Evolutionary conservation across 2,329 filamentous ascomycete genomes (phyloP), one percentile per base, ranked within the genome.

Genomic region (Alternaria gaisen): DNA sequence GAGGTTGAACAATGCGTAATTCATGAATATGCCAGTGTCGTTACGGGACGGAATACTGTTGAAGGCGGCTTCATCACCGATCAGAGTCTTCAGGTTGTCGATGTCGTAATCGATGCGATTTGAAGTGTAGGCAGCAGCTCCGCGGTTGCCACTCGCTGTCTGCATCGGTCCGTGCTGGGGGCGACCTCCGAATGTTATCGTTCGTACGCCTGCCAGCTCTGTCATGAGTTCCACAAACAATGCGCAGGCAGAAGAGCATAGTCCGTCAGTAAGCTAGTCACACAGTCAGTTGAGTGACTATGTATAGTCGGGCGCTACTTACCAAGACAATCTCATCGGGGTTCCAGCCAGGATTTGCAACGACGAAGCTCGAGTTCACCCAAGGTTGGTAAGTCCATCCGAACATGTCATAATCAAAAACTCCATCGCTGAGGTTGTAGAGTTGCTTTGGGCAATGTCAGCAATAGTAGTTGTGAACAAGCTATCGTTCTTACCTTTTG

Each of bases 181-280:
- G 0, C 84, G 82, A 3, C 88, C 88, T 5, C 88, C 88, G 38
- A 86, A 78, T 4, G 80, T 79, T 40, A 89, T 79, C 10, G 83
- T 84, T 59, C 82, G 83, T 2, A 88, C 83, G 12, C 83, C 82
- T 44, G 78, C 80, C 56, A 80, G 76, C 5, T 42, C 34, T 6
- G 80, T 79, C 77, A 88, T 80, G 9, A 30, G 28, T 42, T 86
- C 81, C 18, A 79, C 75, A 65, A 88, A 85, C 22, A 86, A 69
- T 18, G 84, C 80, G 69, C 87, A 89, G 3, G 86, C 84, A 1
- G 85, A 87, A 24, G 79, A 81, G 68, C 87, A 89, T 38, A 75
- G 72, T 22, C 86, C 86, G 64, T 88, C 85, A 14, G 82, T 82
- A 24, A 87, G 68, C 32, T 36, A 36, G 28, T 30, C 28, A 36